Conservation (phyloP, 192 early-diverging fungal species). For the Backusella luteola region DNA sequence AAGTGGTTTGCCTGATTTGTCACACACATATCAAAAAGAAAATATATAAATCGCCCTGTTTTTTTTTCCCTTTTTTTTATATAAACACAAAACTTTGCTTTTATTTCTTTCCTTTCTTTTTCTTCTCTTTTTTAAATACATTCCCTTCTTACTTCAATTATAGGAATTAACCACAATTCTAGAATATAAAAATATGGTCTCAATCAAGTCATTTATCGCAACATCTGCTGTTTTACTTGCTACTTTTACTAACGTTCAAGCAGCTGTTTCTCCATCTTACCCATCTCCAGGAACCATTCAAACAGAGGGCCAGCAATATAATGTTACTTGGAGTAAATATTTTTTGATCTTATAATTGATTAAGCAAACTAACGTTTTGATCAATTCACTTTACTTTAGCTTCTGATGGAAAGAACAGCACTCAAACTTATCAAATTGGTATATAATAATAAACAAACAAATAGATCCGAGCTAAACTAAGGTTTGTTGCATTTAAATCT, state of each 20-base stretch:
- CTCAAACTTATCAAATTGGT: constrained; percentile 6
- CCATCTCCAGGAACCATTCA: constrained; percentile 31
- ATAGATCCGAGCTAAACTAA: not conserved
- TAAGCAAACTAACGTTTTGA: not conserved
- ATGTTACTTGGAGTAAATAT: constrained; percentile 31
- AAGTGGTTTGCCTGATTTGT: constrained; percentile 11
- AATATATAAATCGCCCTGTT: not conserved
- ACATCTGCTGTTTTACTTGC: constrained; percentile 17
- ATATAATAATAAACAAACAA: not conserved
- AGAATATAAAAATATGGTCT: constrained; percentile 4
- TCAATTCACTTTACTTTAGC: not conserved
- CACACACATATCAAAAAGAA: not conserved
- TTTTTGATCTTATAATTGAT: not conserved
- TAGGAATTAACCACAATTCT: not conserved
- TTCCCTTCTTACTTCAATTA: not conserved
- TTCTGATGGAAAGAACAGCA: constrained; percentile 2
- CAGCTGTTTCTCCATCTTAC: constrained; percentile 23
- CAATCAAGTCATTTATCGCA: not conserved
- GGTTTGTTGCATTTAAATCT: not conserved
- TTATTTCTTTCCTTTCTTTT: not conserved
- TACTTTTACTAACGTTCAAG: constrained; percentile 12
- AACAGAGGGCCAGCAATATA: constrained; percentile 18
- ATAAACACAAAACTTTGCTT: not conserved
- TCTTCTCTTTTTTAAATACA: not conserved
- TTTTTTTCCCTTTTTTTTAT: not conserved